Evolutionary conservation across 1,284 basidiomycete species (phyloP), one percentile per base, ranked within the genome.

Genomic region (Pterula multifida): DNA sequence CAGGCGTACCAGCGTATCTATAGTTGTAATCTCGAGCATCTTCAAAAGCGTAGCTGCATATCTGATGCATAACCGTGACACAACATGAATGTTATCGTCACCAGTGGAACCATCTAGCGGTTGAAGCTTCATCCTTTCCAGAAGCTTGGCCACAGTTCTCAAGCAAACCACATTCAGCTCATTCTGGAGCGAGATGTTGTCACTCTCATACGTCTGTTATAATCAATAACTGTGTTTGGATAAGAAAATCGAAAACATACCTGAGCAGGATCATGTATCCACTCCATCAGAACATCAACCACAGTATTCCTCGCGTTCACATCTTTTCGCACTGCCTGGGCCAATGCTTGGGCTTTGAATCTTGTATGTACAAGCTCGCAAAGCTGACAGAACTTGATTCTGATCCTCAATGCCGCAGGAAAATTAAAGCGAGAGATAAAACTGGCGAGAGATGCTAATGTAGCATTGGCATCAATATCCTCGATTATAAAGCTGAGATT

Each of bases 81-180:
- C 76, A 26, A 79, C 79, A 58, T 88, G 85, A 0, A 73, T 70
- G 26, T 72, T 70, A 50, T 86, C 79, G 53, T 89, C 85, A 1
- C 75, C 76, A 23, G 72, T 70, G 0, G 71, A 60, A 1, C 64
- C 60, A 53, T 87, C 85, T 2, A 76, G 64, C 1, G 77, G 68
- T 47, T 75, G 71, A n/a, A 94, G 68, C 50, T 82, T 76, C 3
- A 93, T 66, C 21, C 81, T 76, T 56, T 93, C 86, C 42, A 90
- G 69, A n/a, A 92, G 68, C 48, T 78, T 83, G 22, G 89, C 83
- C 21, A 76, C 71, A 0, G 87, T 83, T 15, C 78, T 76, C 36
- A 93, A 67, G 54, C 81, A 82, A 1, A 80, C 76, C 48, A 81
- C 66, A 55, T 90, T 90, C 35, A 91, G 68, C 32, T 92, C 89